phyloP scores from a whole-genome alignment of 2,329 filamentous ascomycete species.

The Fusarium sp. region DNA sequence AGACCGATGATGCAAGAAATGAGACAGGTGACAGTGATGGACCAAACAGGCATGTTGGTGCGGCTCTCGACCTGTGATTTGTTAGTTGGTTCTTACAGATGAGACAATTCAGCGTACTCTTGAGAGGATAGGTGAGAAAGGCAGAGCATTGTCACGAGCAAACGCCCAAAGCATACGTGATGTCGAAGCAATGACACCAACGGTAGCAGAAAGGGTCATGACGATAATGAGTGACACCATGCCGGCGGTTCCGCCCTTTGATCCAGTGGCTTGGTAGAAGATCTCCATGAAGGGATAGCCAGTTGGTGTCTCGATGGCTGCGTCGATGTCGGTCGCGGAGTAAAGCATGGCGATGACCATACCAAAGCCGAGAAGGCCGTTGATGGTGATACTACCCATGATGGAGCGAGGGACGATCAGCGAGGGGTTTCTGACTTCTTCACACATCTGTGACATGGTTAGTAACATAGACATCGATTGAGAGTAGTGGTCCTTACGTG shows the following conservation, averaged over 20 bases:
- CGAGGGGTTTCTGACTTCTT: constrained; percentile 37
- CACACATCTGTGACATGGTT: constrained; percentile 25
- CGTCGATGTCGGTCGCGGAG: constrained; percentile 34
- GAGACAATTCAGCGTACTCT: not conserved
- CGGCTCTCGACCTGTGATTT: constrained; percentile 22
- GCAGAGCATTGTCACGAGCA: constrained; percentile 32
- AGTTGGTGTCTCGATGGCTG: constrained; percentile 30
- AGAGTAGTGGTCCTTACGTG: constrained; percentile 1
- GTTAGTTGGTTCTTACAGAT: not conserved
- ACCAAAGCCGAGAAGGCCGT: constrained; percentile 31
- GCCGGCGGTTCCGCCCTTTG: constrained; percentile 24
- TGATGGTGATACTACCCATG: constrained; percentile 35
- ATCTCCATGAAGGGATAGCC: constrained; percentile 40
- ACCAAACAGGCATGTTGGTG: constrained; percentile 37
- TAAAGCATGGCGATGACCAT: constrained; percentile 42
- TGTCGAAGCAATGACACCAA: constrained; percentile 39
- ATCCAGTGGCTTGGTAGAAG: constrained; percentile 39
- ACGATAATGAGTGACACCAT: constrained; percentile 35
- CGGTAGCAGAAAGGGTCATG: constrained; percentile 37
- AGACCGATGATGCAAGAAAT: constrained; percentile 36
- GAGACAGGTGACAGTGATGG: constrained; percentile 29
- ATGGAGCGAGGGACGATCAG: constrained; percentile 36
- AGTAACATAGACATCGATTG: not conserved
- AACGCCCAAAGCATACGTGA: constrained; percentile 41
- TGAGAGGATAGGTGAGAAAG: constrained; percentile 30